Evolutionary conservation across 164 flowering plant genomes (phyloP).

Genomic region (Macadamia integrifolia): DNA sequence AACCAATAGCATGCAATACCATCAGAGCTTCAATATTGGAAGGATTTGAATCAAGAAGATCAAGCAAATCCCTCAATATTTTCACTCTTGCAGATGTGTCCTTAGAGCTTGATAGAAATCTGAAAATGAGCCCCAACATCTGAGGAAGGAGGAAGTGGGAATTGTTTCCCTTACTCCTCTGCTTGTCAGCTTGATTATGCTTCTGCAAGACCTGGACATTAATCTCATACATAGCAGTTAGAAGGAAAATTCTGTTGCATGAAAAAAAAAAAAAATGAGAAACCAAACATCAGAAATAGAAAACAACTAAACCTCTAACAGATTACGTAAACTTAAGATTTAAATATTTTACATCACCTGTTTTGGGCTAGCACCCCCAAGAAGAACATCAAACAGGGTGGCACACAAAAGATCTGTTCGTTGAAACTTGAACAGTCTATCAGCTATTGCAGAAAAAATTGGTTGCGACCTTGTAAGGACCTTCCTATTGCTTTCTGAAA

Average conservation of each 20-base stretch:
- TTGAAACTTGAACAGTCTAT: slow-evolving; percentile 78
- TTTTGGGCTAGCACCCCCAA: slow-evolving; percentile 99
- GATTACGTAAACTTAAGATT: background rate
- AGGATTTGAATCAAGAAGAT: slow-evolving; percentile 89
- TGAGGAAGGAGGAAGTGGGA: slow-evolving; percentile 92
- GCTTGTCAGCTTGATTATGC: slow-evolving; percentile 57
- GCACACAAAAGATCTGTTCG: slow-evolving; percentile 83
- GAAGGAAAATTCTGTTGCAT: background rate
- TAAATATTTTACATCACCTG: slow-evolving; percentile 47
- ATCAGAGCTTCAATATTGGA: slow-evolving; percentile 86
- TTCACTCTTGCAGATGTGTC: slow-evolving; percentile 53
- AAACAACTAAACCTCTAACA: too few species aligned
- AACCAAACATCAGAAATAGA: background rate
- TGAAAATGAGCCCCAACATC: slow-evolving; percentile 72
- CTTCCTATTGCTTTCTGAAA: slow-evolving; percentile 55
- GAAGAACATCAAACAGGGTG: slow-evolving; percentile 93
- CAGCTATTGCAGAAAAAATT: slow-evolving; percentile 68
- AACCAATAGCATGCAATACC: slow-evolving; percentile 42
- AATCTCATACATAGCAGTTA: slow-evolving; percentile 5
- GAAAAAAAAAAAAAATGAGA: background rate
- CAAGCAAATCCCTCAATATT: slow-evolving; percentile 71
- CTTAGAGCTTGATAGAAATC: slow-evolving; percentile 60
- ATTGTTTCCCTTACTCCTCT: slow-evolving; percentile 43
- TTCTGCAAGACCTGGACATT: slow-evolving; percentile 73
- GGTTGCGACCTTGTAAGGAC: slow-evolving; percentile 48